A percentile compares a stretch with the other conserved stretches of the same genome.
These are phyloP conservation scores for Colletotrichum costaricense DNA, from an alignment of 2,329 filamentous ascomycete species.

Conservation along the genomic window DNA sequence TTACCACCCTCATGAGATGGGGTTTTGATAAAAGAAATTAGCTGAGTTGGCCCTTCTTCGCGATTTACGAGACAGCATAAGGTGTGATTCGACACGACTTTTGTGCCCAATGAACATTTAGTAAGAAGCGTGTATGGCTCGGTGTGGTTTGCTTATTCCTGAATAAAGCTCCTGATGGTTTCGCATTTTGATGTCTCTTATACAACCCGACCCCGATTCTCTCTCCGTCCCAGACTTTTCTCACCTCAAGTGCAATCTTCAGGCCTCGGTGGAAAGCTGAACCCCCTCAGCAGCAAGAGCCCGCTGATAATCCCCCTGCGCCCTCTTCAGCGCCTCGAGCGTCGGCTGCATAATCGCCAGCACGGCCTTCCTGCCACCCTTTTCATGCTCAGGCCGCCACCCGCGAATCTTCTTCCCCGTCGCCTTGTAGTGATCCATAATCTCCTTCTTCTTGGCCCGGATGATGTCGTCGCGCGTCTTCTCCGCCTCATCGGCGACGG, in stretches of 20 bases:
- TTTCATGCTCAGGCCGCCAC: constrained; percentile 75
- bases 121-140: not conserved
- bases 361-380: constrained; percentile 82
- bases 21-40: not conserved
- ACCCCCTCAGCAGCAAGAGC: constrained; percentile 74
- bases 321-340: constrained; percentile 75
- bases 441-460: constrained; percentile 74
- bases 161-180: not conserved
- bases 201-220: not conserved
- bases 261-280: constrained; percentile 58
- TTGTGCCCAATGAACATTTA: not conserved
- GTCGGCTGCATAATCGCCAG: constrained; percentile 81
- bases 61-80: not conserved
- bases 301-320: constrained; percentile 76
- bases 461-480: constrained; percentile 76
- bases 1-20: not conserved
- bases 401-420: constrained; percentile 77
- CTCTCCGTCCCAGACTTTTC: too few species aligned
- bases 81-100: not conserved
- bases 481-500: constrained; percentile 85
- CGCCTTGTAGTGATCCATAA: constrained; percentile 75
- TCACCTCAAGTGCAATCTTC: not conserved
- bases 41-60: not conserved
- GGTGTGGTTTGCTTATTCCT: not conserved
- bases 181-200: not conserved